Conservation (phyloP, 768 basidiomycete species). For the Paxillus involutus region DNA sequence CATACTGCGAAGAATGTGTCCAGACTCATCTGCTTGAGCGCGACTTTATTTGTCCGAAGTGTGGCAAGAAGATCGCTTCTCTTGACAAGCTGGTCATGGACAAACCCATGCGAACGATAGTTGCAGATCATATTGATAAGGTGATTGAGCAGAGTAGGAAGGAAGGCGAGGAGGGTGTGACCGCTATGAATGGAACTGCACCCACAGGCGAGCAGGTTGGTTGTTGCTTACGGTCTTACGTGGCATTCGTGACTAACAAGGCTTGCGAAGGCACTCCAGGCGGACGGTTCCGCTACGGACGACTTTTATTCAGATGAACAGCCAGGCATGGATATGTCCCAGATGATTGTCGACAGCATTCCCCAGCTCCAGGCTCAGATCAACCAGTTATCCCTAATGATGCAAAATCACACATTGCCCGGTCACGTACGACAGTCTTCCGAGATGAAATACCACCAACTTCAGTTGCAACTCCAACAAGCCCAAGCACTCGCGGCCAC, state of each 20-base stretch:
- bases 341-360: slow-evolving; percentile 71
- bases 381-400: slow-evolving; percentile 72
- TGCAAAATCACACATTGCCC: slow-evolving; percentile 77
- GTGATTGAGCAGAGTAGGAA: slow-evolving; percentile 76
- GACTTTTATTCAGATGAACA: slow-evolving; percentile 76
- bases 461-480: slow-evolving; percentile 77
- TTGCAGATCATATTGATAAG: slow-evolving; percentile 80
- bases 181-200: slow-evolving; percentile 20
- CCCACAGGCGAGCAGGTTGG: slow-evolving; percentile 37
- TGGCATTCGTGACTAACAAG: background rate
- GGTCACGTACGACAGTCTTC: slow-evolving; percentile 73
- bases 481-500: slow-evolving; percentile 72
- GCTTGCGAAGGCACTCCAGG: slow-evolving; percentile 20
- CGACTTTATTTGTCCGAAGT: slow-evolving; percentile 93
- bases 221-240: background rate
- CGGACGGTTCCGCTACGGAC: slow-evolving; percentile 41
- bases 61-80: slow-evolving; percentile 83
- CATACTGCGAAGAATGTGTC: slow-evolving; percentile 97
- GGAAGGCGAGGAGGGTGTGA: slow-evolving; percentile 51
- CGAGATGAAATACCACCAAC: slow-evolving; percentile 79
- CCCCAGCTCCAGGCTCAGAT: slow-evolving; percentile 86
- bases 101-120: slow-evolving; percentile 74
- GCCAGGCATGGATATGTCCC: slow-evolving; percentile 68
- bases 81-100: slow-evolving; percentile 85
- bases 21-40: slow-evolving; percentile 91